phyloP scores from a whole-genome alignment of 139 green algal species.

The Desmodesmus armatus region DNA sequence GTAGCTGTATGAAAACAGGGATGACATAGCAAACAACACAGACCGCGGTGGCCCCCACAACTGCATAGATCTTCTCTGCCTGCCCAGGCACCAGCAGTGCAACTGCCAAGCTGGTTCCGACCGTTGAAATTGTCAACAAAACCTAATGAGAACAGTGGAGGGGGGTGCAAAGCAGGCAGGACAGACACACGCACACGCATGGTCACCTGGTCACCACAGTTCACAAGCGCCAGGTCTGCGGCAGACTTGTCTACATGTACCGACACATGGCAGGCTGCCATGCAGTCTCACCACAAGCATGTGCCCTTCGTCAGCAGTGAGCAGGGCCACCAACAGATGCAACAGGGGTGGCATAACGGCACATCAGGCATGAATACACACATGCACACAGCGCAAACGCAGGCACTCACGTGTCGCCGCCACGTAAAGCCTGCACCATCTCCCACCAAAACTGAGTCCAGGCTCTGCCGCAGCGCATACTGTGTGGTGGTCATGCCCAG shows the following conservation, averaged over 20 bases:
- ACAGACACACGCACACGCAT: no score
- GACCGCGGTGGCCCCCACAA: constrained; percentile 78
- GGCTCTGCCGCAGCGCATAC: constrained; percentile 62
- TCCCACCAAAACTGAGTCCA: constrained; percentile 68
- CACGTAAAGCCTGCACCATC: constrained; percentile 59
- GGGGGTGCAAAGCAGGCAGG: no score
- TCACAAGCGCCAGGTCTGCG: no score
- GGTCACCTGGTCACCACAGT: no score
- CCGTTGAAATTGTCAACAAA: constrained; percentile 35
- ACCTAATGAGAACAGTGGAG: no score
- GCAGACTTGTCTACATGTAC: no score
- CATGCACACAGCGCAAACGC: background rate
- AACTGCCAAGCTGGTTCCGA: constrained; percentile 51
- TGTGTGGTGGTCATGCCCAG: constrained; percentile 74
- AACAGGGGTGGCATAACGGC: no score
- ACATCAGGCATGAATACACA: no score
- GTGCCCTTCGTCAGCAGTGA: no score
- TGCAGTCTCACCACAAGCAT: no score
- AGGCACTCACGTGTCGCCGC: constrained; percentile 47
- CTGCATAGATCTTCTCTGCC: constrained; percentile 60
- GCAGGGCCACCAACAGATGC: no score
- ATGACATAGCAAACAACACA: constrained; percentile 77
- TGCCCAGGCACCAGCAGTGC: constrained; percentile 47
- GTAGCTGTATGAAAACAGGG: constrained; percentile 64
- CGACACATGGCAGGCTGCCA: no score